Conservation (phyloP, 2,329 filamentous ascomycete species). For the Phyllosticta capitalensis region DNA sequence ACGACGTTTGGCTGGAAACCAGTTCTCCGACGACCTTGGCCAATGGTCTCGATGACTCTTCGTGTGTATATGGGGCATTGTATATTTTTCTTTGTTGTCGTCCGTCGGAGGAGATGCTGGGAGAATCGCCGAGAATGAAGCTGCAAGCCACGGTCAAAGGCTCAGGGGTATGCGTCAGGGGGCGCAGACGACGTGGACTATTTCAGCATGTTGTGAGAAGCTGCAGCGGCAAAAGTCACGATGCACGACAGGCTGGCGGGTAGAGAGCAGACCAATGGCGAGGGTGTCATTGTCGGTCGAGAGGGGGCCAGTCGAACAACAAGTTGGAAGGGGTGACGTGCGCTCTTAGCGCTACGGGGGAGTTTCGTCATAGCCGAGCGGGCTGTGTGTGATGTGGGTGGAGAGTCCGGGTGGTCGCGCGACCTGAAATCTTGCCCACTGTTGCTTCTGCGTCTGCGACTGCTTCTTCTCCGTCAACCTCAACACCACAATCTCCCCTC, state of each 20-base stretch:
- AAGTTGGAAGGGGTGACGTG: neutral
- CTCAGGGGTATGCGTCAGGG: no score
- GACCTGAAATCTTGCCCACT: conserved; percentile 5
- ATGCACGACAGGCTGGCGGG: neutral
- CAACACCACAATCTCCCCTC: neutral
- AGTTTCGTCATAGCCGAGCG: conserved; percentile 9
- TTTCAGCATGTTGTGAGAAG: no score
- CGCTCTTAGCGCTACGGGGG: conserved; percentile 1
- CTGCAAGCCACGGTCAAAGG: no score
- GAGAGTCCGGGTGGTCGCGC: conserved; percentile 10
- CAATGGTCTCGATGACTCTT: neutral
- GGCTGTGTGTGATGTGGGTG: no score
- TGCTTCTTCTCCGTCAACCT: neutral
- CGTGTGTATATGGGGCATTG: no score
- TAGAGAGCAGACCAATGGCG: neutral
- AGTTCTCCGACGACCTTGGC: neutral
- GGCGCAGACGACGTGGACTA: no score
- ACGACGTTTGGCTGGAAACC: neutral
- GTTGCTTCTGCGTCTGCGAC: neutral
- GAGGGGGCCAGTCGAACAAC: neutral
- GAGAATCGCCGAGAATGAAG: no score
- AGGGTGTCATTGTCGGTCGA: no score
- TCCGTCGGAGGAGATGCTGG: no score
- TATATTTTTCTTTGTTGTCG: no score
- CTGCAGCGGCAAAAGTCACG: no score